Percentiles rank a stretch among this genome's conserved stretches.
Conservation (phyloP, 2,329 filamentous ascomycete species). For the Talaromyces sp. region DNA sequence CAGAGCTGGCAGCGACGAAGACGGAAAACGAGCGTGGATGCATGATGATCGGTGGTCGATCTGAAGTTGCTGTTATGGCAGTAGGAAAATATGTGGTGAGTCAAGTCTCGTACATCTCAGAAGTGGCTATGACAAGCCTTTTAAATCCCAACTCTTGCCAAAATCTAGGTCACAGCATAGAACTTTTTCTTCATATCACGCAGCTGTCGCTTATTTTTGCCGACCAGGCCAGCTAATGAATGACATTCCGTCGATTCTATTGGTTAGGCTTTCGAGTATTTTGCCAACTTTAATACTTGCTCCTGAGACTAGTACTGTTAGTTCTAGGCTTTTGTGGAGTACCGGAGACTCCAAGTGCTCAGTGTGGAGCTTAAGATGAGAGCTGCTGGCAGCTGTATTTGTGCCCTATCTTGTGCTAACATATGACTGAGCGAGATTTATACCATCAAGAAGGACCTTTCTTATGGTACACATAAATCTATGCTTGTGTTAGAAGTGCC, state of each 20-base stretch:
- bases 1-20: background rate
- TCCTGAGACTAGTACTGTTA: background rate
- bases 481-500: background rate
- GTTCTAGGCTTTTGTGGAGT: background rate
- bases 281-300: background rate
- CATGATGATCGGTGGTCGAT: background rate
- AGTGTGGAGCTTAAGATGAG: no score
- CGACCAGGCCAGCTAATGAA: no score
- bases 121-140: background rate
- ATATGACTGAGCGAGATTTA: background rate
- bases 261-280: no score
- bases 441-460: background rate
- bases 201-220: no score
- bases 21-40: background rate
- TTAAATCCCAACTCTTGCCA: background rate
- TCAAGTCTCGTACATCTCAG: background rate
- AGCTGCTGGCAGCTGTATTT: background rate
- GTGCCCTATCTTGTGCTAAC: background rate
- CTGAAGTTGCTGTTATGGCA: background rate
- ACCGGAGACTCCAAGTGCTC: no score
- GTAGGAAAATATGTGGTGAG: background rate
- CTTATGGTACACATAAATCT: background rate
- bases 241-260: no score
- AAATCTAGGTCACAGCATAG: no score
- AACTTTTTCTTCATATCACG: no score